Evolutionary conservation across 805 yeast species (phyloP), one percentile per base, ranked within the genome.

Genomic region (Candida xiaguanensis): DNA sequence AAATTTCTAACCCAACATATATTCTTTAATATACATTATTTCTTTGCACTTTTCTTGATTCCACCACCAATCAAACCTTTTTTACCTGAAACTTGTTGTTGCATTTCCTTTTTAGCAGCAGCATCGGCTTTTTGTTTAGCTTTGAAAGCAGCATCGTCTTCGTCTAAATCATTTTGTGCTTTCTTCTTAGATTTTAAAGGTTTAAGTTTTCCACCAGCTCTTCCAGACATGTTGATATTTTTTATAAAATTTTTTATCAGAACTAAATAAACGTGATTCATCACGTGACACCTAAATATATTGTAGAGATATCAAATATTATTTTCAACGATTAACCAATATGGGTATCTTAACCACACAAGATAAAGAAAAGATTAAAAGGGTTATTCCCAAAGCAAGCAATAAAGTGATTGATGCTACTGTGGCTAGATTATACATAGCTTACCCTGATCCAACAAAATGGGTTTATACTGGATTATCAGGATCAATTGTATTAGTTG

Each of bases 181-280:
- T 88, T 88, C 82, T 86, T 91, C 51, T 91, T 85, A 7, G 80
- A 80, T 77, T 84, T 84, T 52, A 85, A 72, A 70, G 89, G 97
- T 80, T 90, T 90, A 44, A 90, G 80, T 64, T 90, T 90, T 58
- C 97, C 97, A 59, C 97, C 97, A 74, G 90, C 96, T 72, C 96
- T 89, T 55, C 95, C 89, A 36, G 96, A 88, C 96, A 89, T 88
- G 32, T 31, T 28, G 24, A 20, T 20, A 20, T 9, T 20, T 20
- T 20, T 20, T 20, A 7, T 20, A 6, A 6, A n/a, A 6, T 26
- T 11, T 20, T 20, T 20, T 20, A 20, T 20, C 24, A n/a, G n/a
- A n/a, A n/a, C n/a, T n/a, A n/a, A n/a, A n/a, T n/a, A n/a, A n/a
- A n/a, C 24, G 24, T 20, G 24, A 20, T 20, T 20, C 9, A 20